These are phyloP conservation scores for Alternaria hordeiaustralica DNA, from an alignment of 2,329 filamentous ascomycete genomes.

Conservation along the genomic window DNA sequence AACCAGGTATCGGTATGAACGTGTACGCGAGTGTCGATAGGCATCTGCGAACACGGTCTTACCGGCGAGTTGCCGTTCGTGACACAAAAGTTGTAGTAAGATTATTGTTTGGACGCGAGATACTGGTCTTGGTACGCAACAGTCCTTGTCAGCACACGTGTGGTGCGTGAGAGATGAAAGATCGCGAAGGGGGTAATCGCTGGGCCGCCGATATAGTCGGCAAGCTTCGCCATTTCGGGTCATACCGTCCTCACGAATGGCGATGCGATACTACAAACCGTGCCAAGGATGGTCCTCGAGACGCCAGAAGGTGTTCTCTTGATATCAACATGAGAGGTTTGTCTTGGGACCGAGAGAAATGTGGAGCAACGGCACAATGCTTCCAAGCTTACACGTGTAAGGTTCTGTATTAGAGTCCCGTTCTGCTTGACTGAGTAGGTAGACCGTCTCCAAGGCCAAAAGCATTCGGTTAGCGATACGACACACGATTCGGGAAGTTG, in stretches of 20 bases:
- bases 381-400: background rate
- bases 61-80: background rate
- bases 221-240: background rate
- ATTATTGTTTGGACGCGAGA: background rate
- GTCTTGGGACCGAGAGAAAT: background rate
- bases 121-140: background rate
- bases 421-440: background rate
- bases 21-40: constrained; percentile 25
- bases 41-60: constrained; percentile 8
- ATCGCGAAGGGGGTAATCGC: background rate
- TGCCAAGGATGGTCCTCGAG: background rate
- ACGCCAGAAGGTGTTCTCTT: background rate
- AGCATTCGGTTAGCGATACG: background rate
- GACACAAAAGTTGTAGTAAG: background rate
- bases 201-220: background rate
- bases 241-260: background rate
- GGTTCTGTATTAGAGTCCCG: background rate
- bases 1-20: constrained; percentile 41
- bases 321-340: background rate
- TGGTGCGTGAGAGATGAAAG: background rate
- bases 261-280: background rate
- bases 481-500: background rate
- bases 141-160: background rate
- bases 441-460: background rate
- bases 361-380: background rate